A percentile compares a stretch with the other conserved stretches of the same genome.
These are phyloP conservation scores for Fusarium tuaranense DNA, from an alignment of 2,329 filamentous ascomycete genomes.

Conservation along the genomic window DNA sequence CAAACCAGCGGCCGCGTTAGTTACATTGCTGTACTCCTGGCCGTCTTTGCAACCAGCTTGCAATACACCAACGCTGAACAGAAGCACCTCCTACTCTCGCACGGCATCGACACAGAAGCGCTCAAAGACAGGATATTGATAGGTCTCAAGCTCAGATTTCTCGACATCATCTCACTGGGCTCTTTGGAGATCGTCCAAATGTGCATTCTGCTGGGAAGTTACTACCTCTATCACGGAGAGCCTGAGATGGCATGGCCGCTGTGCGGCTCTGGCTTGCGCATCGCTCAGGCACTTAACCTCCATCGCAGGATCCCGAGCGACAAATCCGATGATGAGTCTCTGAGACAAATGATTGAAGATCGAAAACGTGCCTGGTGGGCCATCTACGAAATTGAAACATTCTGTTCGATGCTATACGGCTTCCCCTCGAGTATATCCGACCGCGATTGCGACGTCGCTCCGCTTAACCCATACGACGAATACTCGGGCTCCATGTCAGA, in stretches of 20 bases:
- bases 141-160: slow-evolving; percentile 5
- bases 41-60: slow-evolving; percentile 27
- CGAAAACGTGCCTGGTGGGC: slow-evolving; percentile 56
- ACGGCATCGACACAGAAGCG: not conserved
- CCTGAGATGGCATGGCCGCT: slow-evolving; percentile 53
- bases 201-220: slow-evolving; percentile 51
- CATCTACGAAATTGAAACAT: slow-evolving; percentile 54
- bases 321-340: not conserved
- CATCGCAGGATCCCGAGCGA: slow-evolving; percentile 34
- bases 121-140: slow-evolving; percentile 8
- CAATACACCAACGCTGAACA: slow-evolving; percentile 12
- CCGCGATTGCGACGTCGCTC: slow-evolving; percentile 47
- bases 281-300: slow-evolving; percentile 50
- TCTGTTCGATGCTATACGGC: slow-evolving; percentile 55
- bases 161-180: slow-evolving; percentile 30
- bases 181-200: slow-evolving; percentile 49
- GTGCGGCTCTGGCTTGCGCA: slow-evolving; percentile 51
- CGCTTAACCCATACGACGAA: slow-evolving; percentile 42
- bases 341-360: slow-evolving; percentile 32
- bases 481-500: slow-evolving; percentile 15
- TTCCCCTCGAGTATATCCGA: slow-evolving; percentile 50
- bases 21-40: slow-evolving; percentile 20
- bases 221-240: slow-evolving; percentile 51
- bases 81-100: not conserved
- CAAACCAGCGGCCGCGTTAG: slow-evolving; percentile 4